A percentile compares a stretch with the other conserved stretches of the same genome.
These are phyloP conservation scores for Biscutella laevigata DNA, from an alignment of 441 rosid species.

Conservation along the genomic window DNA sequence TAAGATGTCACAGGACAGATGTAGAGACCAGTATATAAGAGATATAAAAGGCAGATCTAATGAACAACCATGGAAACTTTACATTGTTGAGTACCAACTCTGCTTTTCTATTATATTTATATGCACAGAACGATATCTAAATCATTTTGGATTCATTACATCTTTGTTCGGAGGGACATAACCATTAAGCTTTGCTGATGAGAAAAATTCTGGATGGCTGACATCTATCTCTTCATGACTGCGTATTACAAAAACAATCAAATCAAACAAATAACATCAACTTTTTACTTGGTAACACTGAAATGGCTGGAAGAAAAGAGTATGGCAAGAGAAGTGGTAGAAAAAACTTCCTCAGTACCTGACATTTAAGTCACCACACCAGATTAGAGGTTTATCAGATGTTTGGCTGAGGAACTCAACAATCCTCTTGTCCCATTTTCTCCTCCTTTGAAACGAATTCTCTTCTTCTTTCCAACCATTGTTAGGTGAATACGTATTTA, in stretches of 20 bases:
- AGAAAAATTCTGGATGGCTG: constrained; percentile 89
- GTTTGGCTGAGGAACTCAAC: constrained; percentile 57
- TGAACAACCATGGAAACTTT: neutral
- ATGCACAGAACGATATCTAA: neutral
- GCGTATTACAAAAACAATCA: constrained; percentile 22
- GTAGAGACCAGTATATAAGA: neutral
- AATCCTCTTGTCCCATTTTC: constrained; percentile 92
- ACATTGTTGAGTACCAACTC: neutral
- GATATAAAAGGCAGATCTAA: neutral
- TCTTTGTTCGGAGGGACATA: constrained; percentile 86
- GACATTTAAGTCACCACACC: constrained; percentile 98
- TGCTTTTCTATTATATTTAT: neutral
- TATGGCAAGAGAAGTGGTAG: neutral
- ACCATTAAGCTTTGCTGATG: constrained; percentile 80
- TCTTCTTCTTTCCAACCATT: constrained; percentile 99
- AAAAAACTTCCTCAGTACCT: constrained; percentile 35
- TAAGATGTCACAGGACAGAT: neutral
- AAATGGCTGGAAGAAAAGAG: neutral
- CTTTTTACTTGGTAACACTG: neutral
- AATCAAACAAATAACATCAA: neutral
- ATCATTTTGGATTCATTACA: constrained; percentile 31
- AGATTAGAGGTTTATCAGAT: constrained; percentile 82
- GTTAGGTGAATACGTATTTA: constrained; percentile 89
- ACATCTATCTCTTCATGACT: constrained; percentile 97
- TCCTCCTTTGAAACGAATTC: constrained; percentile 81